A percentile compares a stretch with the other conserved stretches of the same genome.
Evolutionary conservation across 768 basidiomycete species (phyloP).

Genomic region (Amanita thiersii): DNA sequence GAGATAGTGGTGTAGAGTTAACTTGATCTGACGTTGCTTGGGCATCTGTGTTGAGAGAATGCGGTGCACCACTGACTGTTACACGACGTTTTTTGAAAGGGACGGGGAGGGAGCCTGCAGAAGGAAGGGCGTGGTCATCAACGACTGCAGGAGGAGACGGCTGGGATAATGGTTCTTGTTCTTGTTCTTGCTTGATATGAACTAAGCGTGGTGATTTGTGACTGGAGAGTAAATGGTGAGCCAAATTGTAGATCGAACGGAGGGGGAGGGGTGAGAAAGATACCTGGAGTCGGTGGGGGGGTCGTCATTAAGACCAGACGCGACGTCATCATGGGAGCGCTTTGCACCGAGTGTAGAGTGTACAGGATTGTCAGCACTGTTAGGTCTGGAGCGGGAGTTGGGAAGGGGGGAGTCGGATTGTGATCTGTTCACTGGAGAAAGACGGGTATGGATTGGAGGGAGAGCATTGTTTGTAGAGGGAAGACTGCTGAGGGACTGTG

Average conservation of each 20-base stretch:
- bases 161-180: slow-evolving; percentile 34
- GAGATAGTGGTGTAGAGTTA: slow-evolving; percentile 52
- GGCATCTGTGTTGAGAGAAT: slow-evolving; percentile 46
- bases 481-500: slow-evolving; percentile 42
- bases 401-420: slow-evolving; percentile 24
- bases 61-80: slow-evolving; percentile 56
- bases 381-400: slow-evolving; percentile 16
- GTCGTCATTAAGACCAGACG: slow-evolving; percentile 26
- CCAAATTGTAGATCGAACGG: neutral
- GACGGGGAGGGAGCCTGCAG: slow-evolving; percentile 33
- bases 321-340: slow-evolving; percentile 34
- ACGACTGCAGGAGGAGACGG: slow-evolving; percentile 27
- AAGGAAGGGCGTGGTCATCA: slow-evolving; percentile 24
- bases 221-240: slow-evolving; percentile 16
- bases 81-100: slow-evolving; percentile 62
- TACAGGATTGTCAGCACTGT: slow-evolving; percentile 21
- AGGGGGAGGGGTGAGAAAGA: slow-evolving; percentile 17
- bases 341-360: slow-evolving; percentile 27
- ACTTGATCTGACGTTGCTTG: slow-evolving; percentile 32
- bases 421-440: slow-evolving; percentile 22
- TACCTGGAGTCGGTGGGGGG: slow-evolving; percentile 34
- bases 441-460: slow-evolving; percentile 54
- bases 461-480: slow-evolving; percentile 45
- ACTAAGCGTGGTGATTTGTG: slow-evolving; percentile 37
- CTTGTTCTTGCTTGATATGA: slow-evolving; percentile 59